A percentile compares a stretch with the other conserved stretches of the same genome.
These are phyloP conservation scores for Amanita muscaria DNA, from an alignment of 768 basidiomycete species.

Conservation along the genomic window DNA sequence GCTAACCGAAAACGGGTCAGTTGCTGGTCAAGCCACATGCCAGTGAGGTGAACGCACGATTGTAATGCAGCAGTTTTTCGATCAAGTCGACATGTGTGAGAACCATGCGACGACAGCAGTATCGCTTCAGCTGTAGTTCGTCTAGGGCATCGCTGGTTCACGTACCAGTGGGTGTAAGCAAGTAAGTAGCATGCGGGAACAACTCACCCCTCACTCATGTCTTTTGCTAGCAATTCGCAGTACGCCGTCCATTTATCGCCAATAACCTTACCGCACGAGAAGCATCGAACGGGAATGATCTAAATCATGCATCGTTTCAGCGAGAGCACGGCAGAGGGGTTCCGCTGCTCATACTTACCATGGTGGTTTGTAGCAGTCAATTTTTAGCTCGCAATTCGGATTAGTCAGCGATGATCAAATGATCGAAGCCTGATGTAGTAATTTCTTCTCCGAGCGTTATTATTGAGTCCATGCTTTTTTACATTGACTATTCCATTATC, in stretches of 20 bases:
- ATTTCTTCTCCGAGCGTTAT: slow-evolving; percentile 49
- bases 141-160: slow-evolving; percentile 19
- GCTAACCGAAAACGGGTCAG: slow-evolving; percentile 19
- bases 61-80: slow-evolving; percentile 93
- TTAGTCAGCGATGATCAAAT: too few relatives aligned
- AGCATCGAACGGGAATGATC: slow-evolving; percentile 96
- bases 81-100: slow-evolving; percentile 96
- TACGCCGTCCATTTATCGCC: slow-evolving; percentile 95
- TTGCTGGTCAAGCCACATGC: too few relatives aligned
- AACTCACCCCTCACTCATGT: slow-evolving; percentile 82
- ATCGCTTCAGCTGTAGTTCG: slow-evolving; percentile 81
- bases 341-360: neutral
- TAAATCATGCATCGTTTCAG: slow-evolving; percentile 19
- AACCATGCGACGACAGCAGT: slow-evolving; percentile 97
- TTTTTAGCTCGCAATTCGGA: too few relatives aligned
- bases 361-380: neutral
- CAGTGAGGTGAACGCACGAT: slow-evolving; percentile 53
- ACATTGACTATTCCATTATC: too few relatives aligned
- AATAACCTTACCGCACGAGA: slow-evolving; percentile 95
- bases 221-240: slow-evolving; percentile 69
- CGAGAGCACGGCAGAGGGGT: neutral
- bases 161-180: too few relatives aligned
- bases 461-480: slow-evolving; percentile 33
- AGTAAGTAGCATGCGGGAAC: neutral
- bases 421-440: too few relatives aligned